Conservation (phyloP, 768 basidiomycete genomes). For the Suillus subaureus region DNA sequence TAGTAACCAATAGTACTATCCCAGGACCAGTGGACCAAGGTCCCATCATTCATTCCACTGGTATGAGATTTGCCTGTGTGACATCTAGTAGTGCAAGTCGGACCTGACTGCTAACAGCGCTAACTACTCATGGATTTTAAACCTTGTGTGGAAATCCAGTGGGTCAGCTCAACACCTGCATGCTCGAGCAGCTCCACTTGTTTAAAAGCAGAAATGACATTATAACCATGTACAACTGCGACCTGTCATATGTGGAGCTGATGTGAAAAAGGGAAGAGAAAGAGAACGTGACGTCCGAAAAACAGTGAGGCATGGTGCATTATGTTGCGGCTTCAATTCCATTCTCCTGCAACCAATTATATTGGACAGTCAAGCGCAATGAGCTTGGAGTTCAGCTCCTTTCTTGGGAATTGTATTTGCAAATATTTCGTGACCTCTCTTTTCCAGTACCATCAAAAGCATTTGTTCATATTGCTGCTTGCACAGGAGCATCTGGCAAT, state of each 20-base stretch:
- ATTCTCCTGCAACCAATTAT: not conserved
- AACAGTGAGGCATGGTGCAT: constrained; percentile 12
- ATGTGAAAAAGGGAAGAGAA: not conserved
- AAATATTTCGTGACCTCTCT: constrained; percentile 74
- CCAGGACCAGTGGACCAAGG: too few species aligned
- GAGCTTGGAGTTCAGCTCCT: constrained; percentile 93
- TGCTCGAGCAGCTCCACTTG: constrained; percentile 8
- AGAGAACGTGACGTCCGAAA: not conserved
- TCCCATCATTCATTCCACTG: not conserved
- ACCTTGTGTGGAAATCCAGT: constrained; percentile 10
- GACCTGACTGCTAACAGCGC: not conserved
- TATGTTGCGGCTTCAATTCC: not conserved
- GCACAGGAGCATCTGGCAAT: constrained; percentile 77
- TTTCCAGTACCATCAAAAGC: constrained; percentile 62
- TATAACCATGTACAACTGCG: constrained; percentile 1
- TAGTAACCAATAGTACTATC: too few species aligned
- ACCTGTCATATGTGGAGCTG: not conserved
- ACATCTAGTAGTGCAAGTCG: not conserved
- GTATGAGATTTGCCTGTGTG: not conserved
- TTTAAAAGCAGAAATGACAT: constrained; percentile 6
- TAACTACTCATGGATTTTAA: constrained; percentile 11
- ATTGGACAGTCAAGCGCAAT: constrained; percentile 65
- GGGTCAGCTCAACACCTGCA: constrained; percentile 12
- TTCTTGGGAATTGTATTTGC: constrained; percentile 75
- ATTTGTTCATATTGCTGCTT: constrained; percentile 74